Evolutionary conservation across 768 basidiomycete species (phyloP).

Genomic region (Psilocybe cyanescens): DNA sequence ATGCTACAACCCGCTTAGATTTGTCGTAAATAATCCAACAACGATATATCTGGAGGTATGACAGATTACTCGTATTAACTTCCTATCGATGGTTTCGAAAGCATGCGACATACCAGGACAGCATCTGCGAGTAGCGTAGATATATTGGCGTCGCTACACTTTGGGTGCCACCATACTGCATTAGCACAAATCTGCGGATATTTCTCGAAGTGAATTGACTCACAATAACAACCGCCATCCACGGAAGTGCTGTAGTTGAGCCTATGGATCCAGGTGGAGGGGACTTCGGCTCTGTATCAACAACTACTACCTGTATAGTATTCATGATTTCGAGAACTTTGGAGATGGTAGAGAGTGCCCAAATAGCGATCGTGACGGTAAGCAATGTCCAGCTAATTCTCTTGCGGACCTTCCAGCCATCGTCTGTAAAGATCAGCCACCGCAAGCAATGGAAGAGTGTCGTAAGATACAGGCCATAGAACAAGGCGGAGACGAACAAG

Average conservation of each 20-base stretch:
- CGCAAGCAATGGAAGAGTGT: constrained; percentile 16
- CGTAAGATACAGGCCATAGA: constrained; percentile 16
- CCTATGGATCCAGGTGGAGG: not conserved
- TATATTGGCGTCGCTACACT: constrained; percentile 5
- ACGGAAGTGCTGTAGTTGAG: constrained; percentile 5
- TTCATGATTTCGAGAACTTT: constrained; percentile 1
- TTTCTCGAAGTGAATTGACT: not conserved
- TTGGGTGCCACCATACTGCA: not conserved
- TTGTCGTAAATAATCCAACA: constrained; percentile 10
- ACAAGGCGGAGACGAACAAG: constrained; percentile 12
- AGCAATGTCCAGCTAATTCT: constrained; percentile 16
- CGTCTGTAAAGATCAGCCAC: constrained; percentile 19
- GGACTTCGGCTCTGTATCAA: not conserved
- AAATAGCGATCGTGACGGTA: constrained; percentile 5
- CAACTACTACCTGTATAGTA: not conserved
- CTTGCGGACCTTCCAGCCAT: constrained; percentile 15
- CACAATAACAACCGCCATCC: constrained; percentile 14
- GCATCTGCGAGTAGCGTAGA: constrained; percentile 8
- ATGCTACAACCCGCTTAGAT: not conserved
- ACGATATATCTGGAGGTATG: constrained; percentile 9
- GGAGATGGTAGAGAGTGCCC: constrained; percentile 3
- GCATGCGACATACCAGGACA: not conserved
- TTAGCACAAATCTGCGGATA: not conserved
- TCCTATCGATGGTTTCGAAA: too few species aligned
- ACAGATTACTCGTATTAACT: not conserved